Conservation (phyloP, 2,329 filamentous ascomycete species). For the Penicillium sp. region DNA sequence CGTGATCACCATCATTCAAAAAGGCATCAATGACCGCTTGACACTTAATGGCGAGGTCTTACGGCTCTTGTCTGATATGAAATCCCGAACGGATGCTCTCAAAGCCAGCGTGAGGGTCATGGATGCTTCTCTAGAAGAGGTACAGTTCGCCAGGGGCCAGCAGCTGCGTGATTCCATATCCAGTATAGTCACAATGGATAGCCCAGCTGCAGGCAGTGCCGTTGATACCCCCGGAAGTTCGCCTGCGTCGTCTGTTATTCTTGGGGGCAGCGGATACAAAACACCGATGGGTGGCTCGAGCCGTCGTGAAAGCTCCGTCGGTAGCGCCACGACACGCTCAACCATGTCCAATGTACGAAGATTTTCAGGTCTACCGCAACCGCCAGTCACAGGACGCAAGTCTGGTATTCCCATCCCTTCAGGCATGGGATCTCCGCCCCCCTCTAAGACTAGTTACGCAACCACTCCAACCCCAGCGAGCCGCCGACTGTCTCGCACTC, state of each 20-base stretch:
- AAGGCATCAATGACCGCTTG: slow-evolving; percentile 90
- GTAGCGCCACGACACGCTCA: slow-evolving; percentile 44
- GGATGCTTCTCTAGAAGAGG: slow-evolving; percentile 74
- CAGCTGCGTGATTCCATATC: slow-evolving; percentile 91
- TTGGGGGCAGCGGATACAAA: slow-evolving; percentile 57
- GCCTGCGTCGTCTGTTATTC: slow-evolving; percentile 67
- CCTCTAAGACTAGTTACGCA: slow-evolving; percentile 46
- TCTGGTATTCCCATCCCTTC: slow-evolving; percentile 43
- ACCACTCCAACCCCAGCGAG: slow-evolving; percentile 56
- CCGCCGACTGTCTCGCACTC: slow-evolving; percentile 48
- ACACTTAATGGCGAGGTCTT: slow-evolving; percentile 97
- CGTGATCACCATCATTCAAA: slow-evolving; percentile 89
- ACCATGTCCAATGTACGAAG: slow-evolving; percentile 48
- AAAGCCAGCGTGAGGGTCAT: slow-evolving; percentile 78
- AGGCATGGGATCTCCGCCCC: slow-evolving; percentile 38
- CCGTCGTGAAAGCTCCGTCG: slow-evolving; percentile 52
- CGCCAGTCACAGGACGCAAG: slow-evolving; percentile 36
- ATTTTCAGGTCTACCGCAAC: slow-evolving; percentile 53
- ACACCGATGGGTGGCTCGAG: slow-evolving; percentile 53
- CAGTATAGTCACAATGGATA: slow-evolving; percentile 83
- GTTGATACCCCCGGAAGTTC: slow-evolving; percentile 74
- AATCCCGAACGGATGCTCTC: slow-evolving; percentile 76
- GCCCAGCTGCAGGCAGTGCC: slow-evolving; percentile 70
- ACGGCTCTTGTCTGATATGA: slow-evolving; percentile 81
- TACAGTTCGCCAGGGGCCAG: slow-evolving; percentile 65